phyloP scores from a whole-genome alignment of 2,329 filamentous ascomycete genomes.

The Aspergillus japonicus region DNA sequence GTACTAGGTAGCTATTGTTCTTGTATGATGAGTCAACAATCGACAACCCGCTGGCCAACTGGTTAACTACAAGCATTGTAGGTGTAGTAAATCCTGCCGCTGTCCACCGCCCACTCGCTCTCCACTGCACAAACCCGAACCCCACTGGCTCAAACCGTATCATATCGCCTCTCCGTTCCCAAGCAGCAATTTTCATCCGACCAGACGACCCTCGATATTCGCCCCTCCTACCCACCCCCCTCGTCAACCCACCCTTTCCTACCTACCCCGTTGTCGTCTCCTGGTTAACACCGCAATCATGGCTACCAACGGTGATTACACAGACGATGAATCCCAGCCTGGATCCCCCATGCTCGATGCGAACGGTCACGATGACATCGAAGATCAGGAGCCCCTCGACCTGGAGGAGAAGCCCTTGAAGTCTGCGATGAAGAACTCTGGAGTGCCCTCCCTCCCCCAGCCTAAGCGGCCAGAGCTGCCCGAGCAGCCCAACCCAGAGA shows the following conservation, averaged over 20 bases:
- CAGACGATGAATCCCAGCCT: constrained; percentile 55
- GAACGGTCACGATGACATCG: constrained; percentile 67
- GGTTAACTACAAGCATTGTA: background rate
- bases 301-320: constrained; percentile 57
- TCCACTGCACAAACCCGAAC: constrained; percentile 41
- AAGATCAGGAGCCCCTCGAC: constrained; percentile 69
- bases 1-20: no score
- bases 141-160: constrained; percentile 30
- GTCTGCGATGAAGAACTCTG: constrained; percentile 80
- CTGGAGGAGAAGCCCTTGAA: constrained; percentile 69
- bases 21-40: constrained; percentile 4
- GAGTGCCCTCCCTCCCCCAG: constrained; percentile 51
- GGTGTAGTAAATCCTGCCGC: constrained; percentile 11
- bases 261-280: constrained; percentile 7
- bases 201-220: constrained; percentile 23
- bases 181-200: constrained; percentile 39
- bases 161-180: constrained; percentile 34
- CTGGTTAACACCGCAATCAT: constrained; percentile 43
- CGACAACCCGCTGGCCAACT: background rate
- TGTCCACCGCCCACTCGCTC: constrained; percentile 34
- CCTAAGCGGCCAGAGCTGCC: constrained; percentile 68
- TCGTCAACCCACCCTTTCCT: constrained; percentile 3
- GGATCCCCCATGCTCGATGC: constrained; percentile 53
- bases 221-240: constrained; percentile 11
- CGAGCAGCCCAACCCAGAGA: constrained; percentile 88